Evolutionary conservation across 768 basidiomycete genomes (phyloP).

Genomic region (Dentipellis fragilis): DNA sequence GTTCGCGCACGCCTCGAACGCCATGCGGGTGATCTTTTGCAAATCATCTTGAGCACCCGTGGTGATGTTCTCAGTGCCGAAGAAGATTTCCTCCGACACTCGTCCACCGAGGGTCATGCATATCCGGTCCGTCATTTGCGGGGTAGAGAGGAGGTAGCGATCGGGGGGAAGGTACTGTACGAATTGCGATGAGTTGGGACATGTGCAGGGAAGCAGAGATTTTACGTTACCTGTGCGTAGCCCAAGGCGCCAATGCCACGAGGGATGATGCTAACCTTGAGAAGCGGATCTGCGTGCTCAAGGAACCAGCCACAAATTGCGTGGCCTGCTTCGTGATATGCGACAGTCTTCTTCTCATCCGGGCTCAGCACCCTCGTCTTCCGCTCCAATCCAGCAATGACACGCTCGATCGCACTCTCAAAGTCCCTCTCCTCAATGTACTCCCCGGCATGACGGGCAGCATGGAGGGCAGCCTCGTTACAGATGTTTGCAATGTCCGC

Average conservation of each 20-base stretch:
- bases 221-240: slow-evolving; percentile 70
- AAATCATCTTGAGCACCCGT: slow-evolving; percentile 98
- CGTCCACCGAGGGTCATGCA: slow-evolving; percentile 98
- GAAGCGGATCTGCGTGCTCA: slow-evolving; percentile 91
- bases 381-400: slow-evolving; percentile 93
- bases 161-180: slow-evolving; percentile 86
- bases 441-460: slow-evolving; percentile 78
- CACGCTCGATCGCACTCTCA: slow-evolving; percentile 95
- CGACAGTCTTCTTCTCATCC: slow-evolving; percentile 97
- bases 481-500: slow-evolving; percentile 99
- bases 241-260: slow-evolving; percentile 92
- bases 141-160: slow-evolving; percentile 89
- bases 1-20: slow-evolving; percentile 89
- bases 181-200: slow-evolving; percentile 1
- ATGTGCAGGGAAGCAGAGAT: neutral
- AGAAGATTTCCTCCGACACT: slow-evolving; percentile 98
- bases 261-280: slow-evolving; percentile 98
- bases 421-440: slow-evolving; percentile 79
- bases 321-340: slow-evolving; percentile 98
- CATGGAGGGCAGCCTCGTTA: slow-evolving; percentile 94
- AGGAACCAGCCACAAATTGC: slow-evolving; percentile 98
- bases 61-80: slow-evolving; percentile 84
- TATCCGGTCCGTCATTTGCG: slow-evolving; percentile 91
- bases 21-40: slow-evolving; percentile 97
- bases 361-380: slow-evolving; percentile 88